Conservation (phyloP, 305 asterid genomes). For the Petunia hybrid region DNA sequence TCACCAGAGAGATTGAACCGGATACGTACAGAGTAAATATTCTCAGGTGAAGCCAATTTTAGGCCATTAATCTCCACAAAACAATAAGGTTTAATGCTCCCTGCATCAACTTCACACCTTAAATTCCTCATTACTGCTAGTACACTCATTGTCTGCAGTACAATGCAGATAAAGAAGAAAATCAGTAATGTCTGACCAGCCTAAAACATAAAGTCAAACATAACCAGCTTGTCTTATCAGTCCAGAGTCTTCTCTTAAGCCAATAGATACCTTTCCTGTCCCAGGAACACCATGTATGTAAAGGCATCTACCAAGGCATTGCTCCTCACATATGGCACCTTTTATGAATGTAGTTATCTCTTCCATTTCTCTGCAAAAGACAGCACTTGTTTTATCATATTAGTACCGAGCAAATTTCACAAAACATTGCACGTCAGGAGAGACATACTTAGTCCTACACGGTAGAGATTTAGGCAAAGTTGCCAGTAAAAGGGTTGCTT, state of each 20-base stretch:
- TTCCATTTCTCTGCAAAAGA: conserved; percentile 77
- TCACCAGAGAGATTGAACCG: neutral
- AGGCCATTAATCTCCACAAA: conserved; percentile 96
- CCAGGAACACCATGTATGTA: conserved; percentile 99
- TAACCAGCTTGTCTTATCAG: neutral
- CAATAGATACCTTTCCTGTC: conserved; percentile 85
- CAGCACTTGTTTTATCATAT: conserved; percentile 23
- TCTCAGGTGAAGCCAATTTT: conserved; percentile 93
- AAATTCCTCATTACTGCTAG: conserved; percentile 82
- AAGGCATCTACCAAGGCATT: conserved; percentile 93
- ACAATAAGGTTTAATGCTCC: conserved; percentile 77
- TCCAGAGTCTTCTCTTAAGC: conserved; percentile 13
- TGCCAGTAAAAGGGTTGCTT: conserved; percentile 87
- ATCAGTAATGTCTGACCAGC: conserved; percentile 31
- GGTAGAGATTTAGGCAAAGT: conserved; percentile 90
- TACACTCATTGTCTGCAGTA: conserved; percentile 94
- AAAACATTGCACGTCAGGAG: conserved; percentile 2
- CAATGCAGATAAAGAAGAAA: conserved; percentile 38
- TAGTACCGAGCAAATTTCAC: conserved; percentile 17
- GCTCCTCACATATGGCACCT: conserved; percentile 92
- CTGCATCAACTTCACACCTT: conserved; percentile 87
- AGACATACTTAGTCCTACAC: conserved; percentile 83
- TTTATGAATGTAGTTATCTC: conserved; percentile 84
- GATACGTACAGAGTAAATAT: conserved; percentile 77
- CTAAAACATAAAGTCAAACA: conserved; percentile 10